Percentiles rank a stretch among this genome's conserved stretches.
Conservation (phyloP, 345 rosid genomes). For the Melastoma malabathricum region DNA sequence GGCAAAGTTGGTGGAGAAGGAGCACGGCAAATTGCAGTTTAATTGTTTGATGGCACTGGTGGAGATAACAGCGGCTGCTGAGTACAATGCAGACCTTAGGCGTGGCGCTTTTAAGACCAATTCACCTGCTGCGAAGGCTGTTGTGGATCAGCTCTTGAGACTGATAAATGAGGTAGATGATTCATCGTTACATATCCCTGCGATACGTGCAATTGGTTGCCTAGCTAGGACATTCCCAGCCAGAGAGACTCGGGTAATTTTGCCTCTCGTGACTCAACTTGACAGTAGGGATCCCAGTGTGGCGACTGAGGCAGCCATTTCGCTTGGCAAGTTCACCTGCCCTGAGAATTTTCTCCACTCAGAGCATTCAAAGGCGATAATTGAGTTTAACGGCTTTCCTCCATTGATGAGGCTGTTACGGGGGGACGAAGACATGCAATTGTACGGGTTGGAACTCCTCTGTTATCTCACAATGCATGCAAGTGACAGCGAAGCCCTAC, state of each 20-base stretch:
- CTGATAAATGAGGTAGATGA: conserved; percentile 6
- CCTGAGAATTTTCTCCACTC: conserved; percentile 8
- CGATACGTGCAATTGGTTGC: conserved; percentile 10
- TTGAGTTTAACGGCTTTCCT: conserved; percentile 7
- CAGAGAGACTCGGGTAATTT: conserved; percentile 9
- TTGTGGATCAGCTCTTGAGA: conserved; percentile 13
- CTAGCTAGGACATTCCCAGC: conserved; percentile 15
- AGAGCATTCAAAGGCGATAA: conserved; percentile 8
- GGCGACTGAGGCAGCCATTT: conserved; percentile 7
- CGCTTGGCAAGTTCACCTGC: conserved; percentile 12
- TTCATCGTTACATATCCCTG: conserved; percentile 4
- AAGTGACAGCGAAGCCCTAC: conserved; percentile 9
- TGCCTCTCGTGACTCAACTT: conserved; percentile 11
- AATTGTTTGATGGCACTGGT: conserved; percentile 13
- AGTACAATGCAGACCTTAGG: conserved; percentile 10
- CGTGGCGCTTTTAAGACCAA: conserved; percentile 14
- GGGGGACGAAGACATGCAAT: conserved; percentile 8
- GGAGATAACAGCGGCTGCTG: conserved; percentile 14
- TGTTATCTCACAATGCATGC: conserved; percentile 10
- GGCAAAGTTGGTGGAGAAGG: conserved; percentile 12
- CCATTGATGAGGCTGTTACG: conserved; percentile 8
- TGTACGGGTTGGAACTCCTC: conserved; percentile 5
- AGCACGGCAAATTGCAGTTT: conserved; percentile 7
- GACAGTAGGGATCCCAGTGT: conserved; percentile 7
- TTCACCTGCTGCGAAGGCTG: conserved; percentile 12